Evolutionary conservation across 805 yeast genomes (phyloP).

Genomic region (Candida gorgasii): DNA sequence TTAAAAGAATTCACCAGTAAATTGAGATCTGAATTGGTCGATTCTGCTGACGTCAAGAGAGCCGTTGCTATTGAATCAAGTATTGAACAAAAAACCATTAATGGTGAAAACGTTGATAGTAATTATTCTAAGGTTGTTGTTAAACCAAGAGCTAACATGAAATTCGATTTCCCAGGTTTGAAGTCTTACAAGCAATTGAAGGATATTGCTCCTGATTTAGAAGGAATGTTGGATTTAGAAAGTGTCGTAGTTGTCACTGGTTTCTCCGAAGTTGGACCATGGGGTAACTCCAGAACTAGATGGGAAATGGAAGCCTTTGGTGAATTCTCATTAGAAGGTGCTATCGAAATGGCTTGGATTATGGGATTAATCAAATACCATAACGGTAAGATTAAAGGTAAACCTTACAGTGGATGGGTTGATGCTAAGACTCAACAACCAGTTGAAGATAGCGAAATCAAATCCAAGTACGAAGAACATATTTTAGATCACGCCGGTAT

Average conservation of each 20-base stretch:
- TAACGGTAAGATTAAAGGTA: constrained; percentile 85
- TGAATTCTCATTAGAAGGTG: constrained; percentile 94
- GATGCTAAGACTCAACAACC: constrained; percentile 92
- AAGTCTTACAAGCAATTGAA: constrained; percentile 76
- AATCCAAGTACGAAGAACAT: constrained; percentile 84
- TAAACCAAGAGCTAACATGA: constrained; percentile 94
- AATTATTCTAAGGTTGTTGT: constrained; percentile 76
- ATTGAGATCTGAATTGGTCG: constrained; percentile 74
- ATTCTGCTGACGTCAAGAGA: constrained; percentile 88
- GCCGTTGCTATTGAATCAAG: constrained; percentile 95
- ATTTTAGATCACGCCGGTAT: constrained; percentile 95
- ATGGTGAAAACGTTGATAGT: constrained; percentile 86
- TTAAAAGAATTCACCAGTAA: constrained; percentile 83
- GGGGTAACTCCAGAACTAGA: constrained; percentile 99
- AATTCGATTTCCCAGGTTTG: constrained; percentile 88
- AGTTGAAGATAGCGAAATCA: constrained; percentile 92
- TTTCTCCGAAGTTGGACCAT: constrained; percentile 97
- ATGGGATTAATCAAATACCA: constrained; percentile 97
- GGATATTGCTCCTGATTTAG: constrained; percentile 67
- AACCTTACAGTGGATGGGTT: constrained; percentile 95
- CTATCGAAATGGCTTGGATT: constrained; percentile 99
- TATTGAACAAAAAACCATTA: constrained; percentile 79
- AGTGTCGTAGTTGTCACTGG: constrained; percentile 94
- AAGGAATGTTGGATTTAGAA: constrained; percentile 90
- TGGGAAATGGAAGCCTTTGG: constrained; percentile 99